Evolutionary conservation across 805 yeast genomes (phyloP), one percentile per base, ranked within the genome.

Genomic region (Yarrowia sp.): DNA sequence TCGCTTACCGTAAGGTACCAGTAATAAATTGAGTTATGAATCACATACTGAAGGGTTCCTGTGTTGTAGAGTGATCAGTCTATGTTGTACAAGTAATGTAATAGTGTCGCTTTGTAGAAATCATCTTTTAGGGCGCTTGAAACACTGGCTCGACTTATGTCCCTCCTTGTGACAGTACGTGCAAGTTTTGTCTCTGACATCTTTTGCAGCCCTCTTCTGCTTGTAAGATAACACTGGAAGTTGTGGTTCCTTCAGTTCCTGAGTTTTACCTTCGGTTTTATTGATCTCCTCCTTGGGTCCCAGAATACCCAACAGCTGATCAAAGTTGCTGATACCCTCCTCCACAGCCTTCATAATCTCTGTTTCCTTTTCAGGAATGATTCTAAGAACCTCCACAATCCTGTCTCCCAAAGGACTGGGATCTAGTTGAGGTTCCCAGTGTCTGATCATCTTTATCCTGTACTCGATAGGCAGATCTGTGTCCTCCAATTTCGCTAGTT

Each of bases 381-480:
- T 61, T 24, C 55, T 34, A 4, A 46, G 24, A n/a, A 61, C 53
- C 24, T 20, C 44, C 6, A 38, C 55, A 8, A 61, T 30, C 38
- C 66, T 17, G 10, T 61, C 66, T 9, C 66, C 66, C 44, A 61
- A 7, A 34, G 66, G 66, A 30, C 55, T 38, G 8, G 66, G 55
- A 46, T 61, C 66, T n/a, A 61, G 55, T 7, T 61, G 53, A 12
- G 66, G 55, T 30, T 61, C 66, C 55, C 53, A 47, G 46, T 46
- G 46, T 12, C 66, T 9, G 30, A 61, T 38, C 55, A 46, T 46
- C 46, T 61, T 47, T 24, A 61, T n/a, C 9, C 66, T 19, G 17
- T 46, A 61, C 19, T 61, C 55, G 2, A 61, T 58, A 14, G 64
- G 46, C 20, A 46, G 46, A 15, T 61, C 66, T 12, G 43, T 47